These are phyloP conservation scores for Aphanomyces stellatus DNA, from an alignment of 352 stramenopile species.

Conservation along the genomic window DNA sequence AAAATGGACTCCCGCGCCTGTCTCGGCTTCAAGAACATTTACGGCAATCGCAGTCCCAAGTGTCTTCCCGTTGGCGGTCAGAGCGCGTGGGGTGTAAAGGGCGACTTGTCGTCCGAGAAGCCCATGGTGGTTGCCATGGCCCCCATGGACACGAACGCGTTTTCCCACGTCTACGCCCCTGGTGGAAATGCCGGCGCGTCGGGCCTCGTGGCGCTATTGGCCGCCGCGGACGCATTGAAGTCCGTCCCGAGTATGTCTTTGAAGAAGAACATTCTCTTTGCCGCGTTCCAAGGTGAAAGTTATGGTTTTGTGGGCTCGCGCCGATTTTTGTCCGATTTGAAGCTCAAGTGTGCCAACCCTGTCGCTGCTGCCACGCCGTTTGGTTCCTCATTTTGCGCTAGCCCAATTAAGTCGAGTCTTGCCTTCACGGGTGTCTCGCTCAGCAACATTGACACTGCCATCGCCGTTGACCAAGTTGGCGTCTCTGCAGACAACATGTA, in stretches of 20 bases:
- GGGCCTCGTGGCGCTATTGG: slow-evolving; percentile 63
- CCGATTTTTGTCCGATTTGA: slow-evolving; percentile 59
- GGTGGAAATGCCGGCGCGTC: slow-evolving; percentile 69
- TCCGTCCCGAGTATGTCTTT: slow-evolving; percentile 51
- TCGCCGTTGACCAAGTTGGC: slow-evolving; percentile 73
- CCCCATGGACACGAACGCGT: slow-evolving; percentile 59
- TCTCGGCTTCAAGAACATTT: slow-evolving; percentile 68
- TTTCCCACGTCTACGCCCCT: slow-evolving; percentile 61
- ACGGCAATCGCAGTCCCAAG: slow-evolving; percentile 46
- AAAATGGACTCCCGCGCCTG: slow-evolving; percentile 66
- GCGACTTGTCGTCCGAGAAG: slow-evolving; percentile 31
- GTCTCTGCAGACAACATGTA: slow-evolving; percentile 48
- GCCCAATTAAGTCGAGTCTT: slow-evolving; percentile 51
- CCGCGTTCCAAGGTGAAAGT: slow-evolving; percentile 69
- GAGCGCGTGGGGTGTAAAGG: slow-evolving; percentile 56
- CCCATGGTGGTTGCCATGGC: slow-evolving; percentile 67
- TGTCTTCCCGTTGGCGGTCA: slow-evolving; percentile 76
- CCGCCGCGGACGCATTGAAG: slow-evolving; percentile 56
- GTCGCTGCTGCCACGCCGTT: slow-evolving; percentile 45
- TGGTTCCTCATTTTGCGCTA: slow-evolving; percentile 51
- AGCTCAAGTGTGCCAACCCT: slow-evolving; percentile 34
- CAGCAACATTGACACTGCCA: slow-evolving; percentile 51
- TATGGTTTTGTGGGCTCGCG: slow-evolving; percentile 78
- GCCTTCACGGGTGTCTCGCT: slow-evolving; percentile 50
- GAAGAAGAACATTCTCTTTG: slow-evolving; percentile 71